Conservation (phyloP, 495 filamentous ascomycete species). For the Mytilinidion resinicola region DNA sequence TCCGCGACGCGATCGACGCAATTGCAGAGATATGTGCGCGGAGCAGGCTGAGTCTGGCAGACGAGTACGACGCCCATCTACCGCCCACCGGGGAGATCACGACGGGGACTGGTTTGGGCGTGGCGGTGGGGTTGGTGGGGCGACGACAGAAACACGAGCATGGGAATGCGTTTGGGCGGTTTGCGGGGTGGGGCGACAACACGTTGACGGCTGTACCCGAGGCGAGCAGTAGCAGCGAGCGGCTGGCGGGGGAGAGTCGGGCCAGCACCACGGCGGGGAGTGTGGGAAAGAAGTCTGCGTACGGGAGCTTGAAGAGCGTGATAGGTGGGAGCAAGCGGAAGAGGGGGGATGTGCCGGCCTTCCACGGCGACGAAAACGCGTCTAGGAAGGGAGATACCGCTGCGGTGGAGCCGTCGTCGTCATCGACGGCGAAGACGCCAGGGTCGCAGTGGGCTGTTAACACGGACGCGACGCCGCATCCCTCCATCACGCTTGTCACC, state of each 20-base stretch:
- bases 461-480: slow-evolving; percentile 6
- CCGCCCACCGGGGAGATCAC: slow-evolving; percentile 54
- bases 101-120: slow-evolving; percentile 8
- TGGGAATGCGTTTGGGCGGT: slow-evolving; percentile 10
- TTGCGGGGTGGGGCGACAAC: slow-evolving; percentile 10
- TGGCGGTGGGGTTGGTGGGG: slow-evolving; percentile 16
- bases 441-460: slow-evolving; percentile 15
- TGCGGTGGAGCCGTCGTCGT: too few relatives aligned
- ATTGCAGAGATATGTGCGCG: slow-evolving; percentile 61
- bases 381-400: neutral
- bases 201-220: slow-evolving; percentile 35
- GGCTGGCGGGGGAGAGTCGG: slow-evolving; percentile 22
- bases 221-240: slow-evolving; percentile 34
- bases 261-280: slow-evolving; percentile 1
- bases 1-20: slow-evolving; percentile 50
- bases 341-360: neutral
- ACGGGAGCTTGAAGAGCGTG: slow-evolving; percentile 28
- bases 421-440: neutral
- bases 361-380: neutral
- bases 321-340: slow-evolving; percentile 24
- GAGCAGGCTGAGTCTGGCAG: slow-evolving; percentile 55
- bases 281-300: slow-evolving; percentile 16
- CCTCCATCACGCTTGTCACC: slow-evolving; percentile 23
- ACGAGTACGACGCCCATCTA: slow-evolving; percentile 59
- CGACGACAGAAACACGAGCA: slow-evolving; percentile 9